Conservation (phyloP, 1,284 basidiomycete species). For the Cryptococcus hybrid region DNA sequence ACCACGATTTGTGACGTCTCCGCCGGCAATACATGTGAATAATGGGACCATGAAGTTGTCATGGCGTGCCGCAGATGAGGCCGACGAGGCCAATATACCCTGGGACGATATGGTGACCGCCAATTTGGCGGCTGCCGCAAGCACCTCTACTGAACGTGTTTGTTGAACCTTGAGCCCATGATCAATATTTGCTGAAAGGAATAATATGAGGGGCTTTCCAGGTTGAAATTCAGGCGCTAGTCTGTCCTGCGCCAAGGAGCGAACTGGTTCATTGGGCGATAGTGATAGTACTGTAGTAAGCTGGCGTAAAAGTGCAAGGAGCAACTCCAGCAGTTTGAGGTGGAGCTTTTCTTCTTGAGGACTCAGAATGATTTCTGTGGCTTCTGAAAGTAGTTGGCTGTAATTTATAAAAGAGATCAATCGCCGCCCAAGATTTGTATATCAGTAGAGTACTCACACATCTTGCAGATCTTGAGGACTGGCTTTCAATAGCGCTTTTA, state of each 20-base stretch:
- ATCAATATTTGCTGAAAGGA: slow-evolving; percentile 21
- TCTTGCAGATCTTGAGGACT: too few species aligned
- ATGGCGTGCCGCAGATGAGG: slow-evolving; percentile 4
- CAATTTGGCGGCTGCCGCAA: slow-evolving; percentile 18
- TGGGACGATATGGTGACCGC: neutral
- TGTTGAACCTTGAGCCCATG: slow-evolving; percentile 22
- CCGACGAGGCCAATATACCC: neutral
- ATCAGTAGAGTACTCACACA: too few species aligned
- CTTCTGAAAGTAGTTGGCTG: neutral
- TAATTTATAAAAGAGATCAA: too few species aligned
- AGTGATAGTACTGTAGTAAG: neutral
- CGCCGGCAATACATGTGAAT: slow-evolving; percentile 14
- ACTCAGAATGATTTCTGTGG: slow-evolving; percentile 10
- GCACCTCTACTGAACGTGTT: slow-evolving; percentile 26
- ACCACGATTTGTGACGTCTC: slow-evolving; percentile 13
- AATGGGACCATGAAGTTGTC: slow-evolving; percentile 27
- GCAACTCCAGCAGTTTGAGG: slow-evolving; percentile 24
- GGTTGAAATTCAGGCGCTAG: slow-evolving; percentile 19
- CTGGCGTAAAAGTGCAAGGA: slow-evolving; percentile 29
- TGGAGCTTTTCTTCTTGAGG: slow-evolving; percentile 4
- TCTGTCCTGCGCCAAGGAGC: slow-evolving; percentile 13
- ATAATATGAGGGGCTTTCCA: slow-evolving; percentile 8
- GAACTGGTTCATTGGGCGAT: too few species aligned
- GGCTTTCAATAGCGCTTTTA: too few species aligned
- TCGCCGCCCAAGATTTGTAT: too few species aligned